A percentile compares a stretch with the other conserved stretches of the same genome.
Evolutionary conservation across 1,139 yeast genomes (phyloP).

Genomic region (Blastobotrys aristatus): DNA sequence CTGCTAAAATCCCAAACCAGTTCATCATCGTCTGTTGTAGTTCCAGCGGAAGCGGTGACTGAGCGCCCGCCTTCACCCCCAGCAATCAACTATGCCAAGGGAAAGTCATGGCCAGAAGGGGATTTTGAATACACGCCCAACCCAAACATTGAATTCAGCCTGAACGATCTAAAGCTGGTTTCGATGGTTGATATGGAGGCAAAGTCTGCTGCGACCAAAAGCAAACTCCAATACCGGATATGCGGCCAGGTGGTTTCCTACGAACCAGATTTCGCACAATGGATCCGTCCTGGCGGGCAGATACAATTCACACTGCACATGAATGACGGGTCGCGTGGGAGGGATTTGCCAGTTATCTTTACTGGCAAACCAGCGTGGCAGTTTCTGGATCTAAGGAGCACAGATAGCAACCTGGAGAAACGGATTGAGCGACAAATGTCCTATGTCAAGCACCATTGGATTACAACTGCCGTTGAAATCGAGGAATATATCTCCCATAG

Average conservation of each 20-base stretch:
- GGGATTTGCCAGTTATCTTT: conserved; percentile 5
- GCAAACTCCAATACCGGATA: neutral
- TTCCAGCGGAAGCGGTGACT: neutral
- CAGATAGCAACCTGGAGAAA: neutral
- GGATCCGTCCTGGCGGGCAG: neutral
- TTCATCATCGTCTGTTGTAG: neutral
- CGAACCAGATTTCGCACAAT: conserved; percentile 3
- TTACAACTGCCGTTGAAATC: conserved; percentile 3
- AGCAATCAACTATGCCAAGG: neutral
- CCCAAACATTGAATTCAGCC: conserved; percentile 3
- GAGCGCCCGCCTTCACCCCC: neutral
- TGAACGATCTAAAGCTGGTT: neutral
- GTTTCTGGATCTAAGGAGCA: neutral
- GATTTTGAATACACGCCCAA: neutral
- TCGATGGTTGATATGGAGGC: conserved; percentile 5
- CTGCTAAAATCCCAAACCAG: neutral
- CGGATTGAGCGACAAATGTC: neutral
- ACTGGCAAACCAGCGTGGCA: conserved; percentile 7
- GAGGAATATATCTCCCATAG: neutral
- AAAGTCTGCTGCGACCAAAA: neutral
- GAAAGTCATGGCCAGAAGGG: neutral
- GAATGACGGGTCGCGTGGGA: conserved; percentile 2
- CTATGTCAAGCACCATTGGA: neutral
- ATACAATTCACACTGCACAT: neutral
- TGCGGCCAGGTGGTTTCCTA: conserved; percentile 1